phyloP scores from a whole-genome alignment of 345 rosid genomes.

The Luvunga scandens region DNA sequence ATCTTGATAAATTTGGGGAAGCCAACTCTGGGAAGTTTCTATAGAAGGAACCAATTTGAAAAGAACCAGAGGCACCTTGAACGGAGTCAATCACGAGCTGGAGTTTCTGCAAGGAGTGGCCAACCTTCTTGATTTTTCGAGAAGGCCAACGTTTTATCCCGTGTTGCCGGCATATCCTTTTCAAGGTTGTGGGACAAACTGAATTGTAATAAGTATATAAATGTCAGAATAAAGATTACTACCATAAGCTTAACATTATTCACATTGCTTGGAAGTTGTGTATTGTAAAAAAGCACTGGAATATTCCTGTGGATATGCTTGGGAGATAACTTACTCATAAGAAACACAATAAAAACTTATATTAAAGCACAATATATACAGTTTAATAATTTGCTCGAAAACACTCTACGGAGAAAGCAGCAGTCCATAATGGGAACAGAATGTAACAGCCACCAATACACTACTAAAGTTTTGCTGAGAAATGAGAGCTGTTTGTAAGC shows the following conservation, averaged over 20 bases:
- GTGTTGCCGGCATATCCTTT: constrained; percentile 90
- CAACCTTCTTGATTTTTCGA: constrained; percentile 92
- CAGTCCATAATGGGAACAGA: not conserved
- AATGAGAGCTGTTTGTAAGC: constrained; percentile 12
- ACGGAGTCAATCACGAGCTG: constrained; percentile 80
- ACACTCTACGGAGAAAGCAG: not conserved
- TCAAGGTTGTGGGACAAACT: constrained; percentile 99
- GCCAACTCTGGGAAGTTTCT: constrained; percentile 61
- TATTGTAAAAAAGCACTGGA: not conserved
- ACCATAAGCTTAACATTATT: not conserved
- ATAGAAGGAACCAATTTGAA: constrained; percentile 68
- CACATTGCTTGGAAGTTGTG: not conserved
- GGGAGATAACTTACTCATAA: not conserved
- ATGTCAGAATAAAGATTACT: constrained; percentile 12
- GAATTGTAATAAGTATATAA: constrained; percentile 24
- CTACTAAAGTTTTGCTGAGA: not conserved
- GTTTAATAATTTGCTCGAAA: not conserved
- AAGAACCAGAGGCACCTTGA: constrained; percentile 64
- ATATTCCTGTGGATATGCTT: not conserved
- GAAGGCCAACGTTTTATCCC: constrained; percentile 96
- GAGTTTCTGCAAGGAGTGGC: constrained; percentile 78
- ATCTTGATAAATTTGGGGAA: constrained; percentile 42
- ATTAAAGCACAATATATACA: not conserved
- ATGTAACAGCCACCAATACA: not conserved
- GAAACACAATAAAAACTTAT: not conserved